Evolutionary conservation across 2,329 filamentous ascomycete species (phyloP).

Genomic region (Pyrenochaeta sp.): DNA sequence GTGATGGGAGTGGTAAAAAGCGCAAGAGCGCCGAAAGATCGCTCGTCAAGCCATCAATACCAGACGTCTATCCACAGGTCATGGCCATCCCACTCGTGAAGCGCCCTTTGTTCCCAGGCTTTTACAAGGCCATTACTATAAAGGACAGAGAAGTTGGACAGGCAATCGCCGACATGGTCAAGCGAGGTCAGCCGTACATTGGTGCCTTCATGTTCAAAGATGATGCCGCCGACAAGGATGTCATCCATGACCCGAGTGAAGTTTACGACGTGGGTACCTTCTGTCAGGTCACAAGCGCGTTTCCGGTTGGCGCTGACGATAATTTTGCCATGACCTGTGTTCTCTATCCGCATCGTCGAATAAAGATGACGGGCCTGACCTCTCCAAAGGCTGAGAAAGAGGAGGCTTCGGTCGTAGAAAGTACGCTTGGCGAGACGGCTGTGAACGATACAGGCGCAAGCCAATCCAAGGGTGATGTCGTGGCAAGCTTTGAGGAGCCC

Average conservation of each 20-base stretch:
- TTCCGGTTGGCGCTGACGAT: slow-evolving; percentile 82
- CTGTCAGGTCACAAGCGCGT: slow-evolving; percentile 95
- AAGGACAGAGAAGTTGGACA: slow-evolving; percentile 89
- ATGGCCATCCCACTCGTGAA: slow-evolving; percentile 97
- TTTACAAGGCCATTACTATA: slow-evolving; percentile 98
- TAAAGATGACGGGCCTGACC: slow-evolving; percentile 85
- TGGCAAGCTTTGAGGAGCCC: slow-evolving; percentile 94
- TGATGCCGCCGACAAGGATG: slow-evolving; percentile 90
- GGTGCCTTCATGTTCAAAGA: slow-evolving; percentile 98
- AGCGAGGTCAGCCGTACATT: slow-evolving; percentile 95
- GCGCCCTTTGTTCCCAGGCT: slow-evolving; percentile 92
- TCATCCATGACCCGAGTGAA: slow-evolving; percentile 88
- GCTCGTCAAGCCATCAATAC: slow-evolving; percentile 86
- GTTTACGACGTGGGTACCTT: slow-evolving; percentile 97
- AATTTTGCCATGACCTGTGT: slow-evolving; percentile 89
- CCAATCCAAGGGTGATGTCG: slow-evolving; percentile 78
- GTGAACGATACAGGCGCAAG: slow-evolving; percentile 60
- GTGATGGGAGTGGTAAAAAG: slow-evolving; percentile 70
- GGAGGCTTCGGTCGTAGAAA: slow-evolving; percentile 43
- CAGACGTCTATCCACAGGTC: slow-evolving; percentile 96
- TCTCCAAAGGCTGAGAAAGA: slow-evolving; percentile 63
- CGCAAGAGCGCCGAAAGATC: slow-evolving; percentile 78
- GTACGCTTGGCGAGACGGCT: slow-evolving; percentile 53
- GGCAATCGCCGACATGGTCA: slow-evolving; percentile 95
- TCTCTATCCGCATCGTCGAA: slow-evolving; percentile 93